phyloP scores from a whole-genome alignment of 805 yeast species.

The Wilhelminamyces savonicus region DNA sequence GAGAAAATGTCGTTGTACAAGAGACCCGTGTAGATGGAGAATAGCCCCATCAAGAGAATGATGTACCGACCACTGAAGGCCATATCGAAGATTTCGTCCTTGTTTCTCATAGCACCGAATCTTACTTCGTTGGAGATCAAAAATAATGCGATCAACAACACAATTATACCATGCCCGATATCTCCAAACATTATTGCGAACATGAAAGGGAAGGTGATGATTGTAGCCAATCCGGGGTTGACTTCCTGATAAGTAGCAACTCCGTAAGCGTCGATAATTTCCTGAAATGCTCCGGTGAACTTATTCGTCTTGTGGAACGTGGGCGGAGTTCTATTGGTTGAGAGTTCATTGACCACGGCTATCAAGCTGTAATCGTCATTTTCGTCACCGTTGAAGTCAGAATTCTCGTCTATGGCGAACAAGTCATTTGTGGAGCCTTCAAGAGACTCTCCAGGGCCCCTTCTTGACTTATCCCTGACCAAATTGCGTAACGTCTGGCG shows the following conservation, averaged over 20 bases:
- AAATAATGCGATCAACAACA: constrained; percentile 64
- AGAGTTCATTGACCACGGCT: constrained; percentile 43
- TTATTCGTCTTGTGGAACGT: constrained; percentile 93
- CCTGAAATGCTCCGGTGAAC: constrained; percentile 88
- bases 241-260: constrained; percentile 89
- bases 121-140: constrained; percentile 71
- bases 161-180: constrained; percentile 87
- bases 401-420: constrained; percentile 19
- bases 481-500: constrained; percentile 35
- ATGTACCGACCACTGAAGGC: constrained; percentile 92
- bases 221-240: constrained; percentile 92
- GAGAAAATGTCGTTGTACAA: constrained; percentile 93
- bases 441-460: constrained; percentile 5
- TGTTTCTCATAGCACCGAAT: constrained; percentile 53
- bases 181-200: constrained; percentile 99
- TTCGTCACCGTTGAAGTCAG: constrained; percentile 11
- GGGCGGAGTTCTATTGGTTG: constrained; percentile 85
- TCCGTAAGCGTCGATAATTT: constrained; percentile 93
- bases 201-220: constrained; percentile 95
- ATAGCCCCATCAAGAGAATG: constrained; percentile 83
- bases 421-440: constrained; percentile 3
- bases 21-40: constrained; percentile 93
- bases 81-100: constrained; percentile 96
- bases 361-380: constrained; percentile 13
- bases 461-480: constrained; percentile 29